Conservation (phyloP, 306 rosid genomes). For the Bauhinia variegata region DNA sequence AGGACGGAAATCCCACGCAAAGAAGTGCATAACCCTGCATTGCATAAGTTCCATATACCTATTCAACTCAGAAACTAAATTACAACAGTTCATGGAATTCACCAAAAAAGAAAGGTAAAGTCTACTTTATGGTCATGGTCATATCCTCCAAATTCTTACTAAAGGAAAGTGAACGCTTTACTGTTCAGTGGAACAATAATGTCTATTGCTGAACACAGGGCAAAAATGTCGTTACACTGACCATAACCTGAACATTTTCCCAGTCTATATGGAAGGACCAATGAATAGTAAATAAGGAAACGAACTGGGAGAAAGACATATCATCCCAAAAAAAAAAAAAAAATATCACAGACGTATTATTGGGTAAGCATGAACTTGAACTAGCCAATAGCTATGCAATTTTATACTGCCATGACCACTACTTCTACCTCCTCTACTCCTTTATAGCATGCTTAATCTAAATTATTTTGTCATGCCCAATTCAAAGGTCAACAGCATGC, state of each 20-base stretch:
- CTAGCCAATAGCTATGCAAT: neutral
- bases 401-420: neutral
- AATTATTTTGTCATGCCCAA: neutral
- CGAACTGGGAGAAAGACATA: slow-evolving; percentile 7
- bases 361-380: neutral
- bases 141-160: neutral
- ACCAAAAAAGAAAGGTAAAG: neutral
- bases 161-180: slow-evolving; percentile 14
- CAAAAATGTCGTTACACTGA: slow-evolving; percentile 19
- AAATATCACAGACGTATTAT: neutral
- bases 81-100: slow-evolving; percentile 7
- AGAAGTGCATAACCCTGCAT: slow-evolving; percentile 99
- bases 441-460: slow-evolving; percentile 9
- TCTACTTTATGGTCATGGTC: neutral
- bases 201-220: neutral
- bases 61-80: slow-evolving; percentile 25
- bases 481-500: neutral
- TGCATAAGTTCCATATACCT: slow-evolving; percentile 15
- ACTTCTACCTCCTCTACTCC: slow-evolving; percentile 15
- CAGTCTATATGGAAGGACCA: slow-evolving; percentile 16
- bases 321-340: too few relatives aligned
- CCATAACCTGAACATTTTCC: slow-evolving; percentile 12
- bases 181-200: slow-evolving; percentile 14
- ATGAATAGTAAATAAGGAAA: slow-evolving; percentile 20
- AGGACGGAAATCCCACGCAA: slow-evolving; percentile 88